Percentiles rank a stretch among this genome's conserved stretches.
Conservation (phyloP, 345 rosid genomes). For the Rhodamnia rubescens region DNA sequence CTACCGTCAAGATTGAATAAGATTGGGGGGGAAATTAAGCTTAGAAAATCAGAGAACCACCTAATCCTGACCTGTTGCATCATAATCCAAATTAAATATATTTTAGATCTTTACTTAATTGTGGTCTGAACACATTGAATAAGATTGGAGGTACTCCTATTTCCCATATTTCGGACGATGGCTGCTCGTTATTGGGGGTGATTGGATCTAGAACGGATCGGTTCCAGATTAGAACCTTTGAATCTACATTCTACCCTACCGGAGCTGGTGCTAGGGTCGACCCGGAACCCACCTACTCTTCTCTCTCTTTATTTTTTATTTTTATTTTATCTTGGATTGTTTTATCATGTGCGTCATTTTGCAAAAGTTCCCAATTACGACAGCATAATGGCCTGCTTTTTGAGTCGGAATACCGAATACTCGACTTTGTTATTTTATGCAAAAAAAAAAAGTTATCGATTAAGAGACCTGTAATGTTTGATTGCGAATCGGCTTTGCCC, state of each 20-base stretch:
- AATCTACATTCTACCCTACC: fast-evolving
- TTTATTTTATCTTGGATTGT: no score
- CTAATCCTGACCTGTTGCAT: not conserved
- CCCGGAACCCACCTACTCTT: not conserved
- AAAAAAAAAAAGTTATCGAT: no score
- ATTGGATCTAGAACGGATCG: not conserved
- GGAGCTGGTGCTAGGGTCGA: not conserved
- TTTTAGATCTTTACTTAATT: not conserved
- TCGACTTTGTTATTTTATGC: no score
- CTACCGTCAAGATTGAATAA: not conserved
- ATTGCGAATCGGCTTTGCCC: no score
- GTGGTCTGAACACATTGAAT: not conserved
- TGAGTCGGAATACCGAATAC: no score
- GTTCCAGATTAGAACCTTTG: fast-evolving
- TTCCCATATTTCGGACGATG: not conserved
- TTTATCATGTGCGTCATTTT: no score
- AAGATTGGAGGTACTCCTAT: not conserved
- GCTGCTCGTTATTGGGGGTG: fast-evolving
- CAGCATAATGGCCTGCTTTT: no score
- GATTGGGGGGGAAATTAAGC: not conserved
- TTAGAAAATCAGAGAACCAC: not conserved
- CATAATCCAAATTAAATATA: not conserved
- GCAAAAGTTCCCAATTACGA: no score
- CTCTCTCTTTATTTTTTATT: no score
- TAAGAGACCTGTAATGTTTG: no score